Evolutionary conservation across 1,284 basidiomycete species (phyloP).

Genomic region (Ceratobasidium sp.): DNA sequence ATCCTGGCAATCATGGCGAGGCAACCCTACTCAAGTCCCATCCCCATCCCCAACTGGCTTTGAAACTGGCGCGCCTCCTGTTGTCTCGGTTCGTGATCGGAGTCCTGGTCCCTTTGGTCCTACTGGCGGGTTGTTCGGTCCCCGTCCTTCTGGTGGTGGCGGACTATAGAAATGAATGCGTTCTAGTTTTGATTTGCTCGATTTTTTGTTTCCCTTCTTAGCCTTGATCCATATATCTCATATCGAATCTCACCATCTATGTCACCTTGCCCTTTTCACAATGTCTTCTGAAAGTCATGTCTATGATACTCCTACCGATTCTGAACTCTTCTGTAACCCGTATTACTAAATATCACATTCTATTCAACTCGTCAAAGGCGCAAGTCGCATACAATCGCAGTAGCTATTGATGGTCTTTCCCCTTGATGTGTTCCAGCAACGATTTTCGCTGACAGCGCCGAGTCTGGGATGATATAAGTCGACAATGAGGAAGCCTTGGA

Average conservation of each 20-base stretch:
- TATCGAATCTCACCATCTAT: neutral
- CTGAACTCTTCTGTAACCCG: neutral
- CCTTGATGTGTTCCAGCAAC: conserved; percentile 17
- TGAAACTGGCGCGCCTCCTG: conserved; percentile 36
- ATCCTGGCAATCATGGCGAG: conserved; percentile 39
- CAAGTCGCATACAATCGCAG: no score
- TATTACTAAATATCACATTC: conserved; percentile 10
- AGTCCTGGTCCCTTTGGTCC: conserved; percentile 42
- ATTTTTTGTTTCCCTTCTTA: conserved; percentile 10
- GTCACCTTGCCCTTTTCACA: neutral
- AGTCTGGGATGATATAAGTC: conserved; percentile 10
- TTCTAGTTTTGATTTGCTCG: neutral
- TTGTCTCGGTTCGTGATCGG: conserved; percentile 41
- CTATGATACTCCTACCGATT: neutral
- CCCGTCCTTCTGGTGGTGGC: conserved; percentile 37
- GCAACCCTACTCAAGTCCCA: conserved; percentile 28
- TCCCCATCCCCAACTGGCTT: conserved; percentile 23
- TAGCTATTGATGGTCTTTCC: no score
- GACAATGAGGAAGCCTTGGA: conserved; percentile 20
- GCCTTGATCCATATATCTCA: conserved; percentile 12
- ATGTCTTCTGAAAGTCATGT: conserved; percentile 14
- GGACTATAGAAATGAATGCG: conserved; percentile 6
- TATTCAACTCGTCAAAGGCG: conserved; percentile 9
- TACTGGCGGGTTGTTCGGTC: conserved; percentile 35
- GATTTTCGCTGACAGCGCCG: conserved; percentile 30